phyloP scores from a whole-genome alignment of 75 land plant genomes.

The Sequoia sempervirens region DNA sequence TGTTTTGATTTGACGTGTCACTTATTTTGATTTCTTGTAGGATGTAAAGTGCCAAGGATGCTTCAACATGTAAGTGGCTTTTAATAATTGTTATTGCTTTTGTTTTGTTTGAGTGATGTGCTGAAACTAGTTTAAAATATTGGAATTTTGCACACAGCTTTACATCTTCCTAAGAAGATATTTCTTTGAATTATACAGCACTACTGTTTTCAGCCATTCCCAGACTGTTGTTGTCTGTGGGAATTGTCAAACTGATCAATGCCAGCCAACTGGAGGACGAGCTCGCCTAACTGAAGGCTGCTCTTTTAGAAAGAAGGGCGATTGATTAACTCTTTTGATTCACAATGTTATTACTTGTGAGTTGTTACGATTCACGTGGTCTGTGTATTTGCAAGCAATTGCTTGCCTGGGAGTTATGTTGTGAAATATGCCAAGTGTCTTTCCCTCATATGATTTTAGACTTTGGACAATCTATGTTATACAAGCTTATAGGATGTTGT shows the following conservation, averaged over 20 bases:
- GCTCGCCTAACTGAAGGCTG: conserved; percentile 81
- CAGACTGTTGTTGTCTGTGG: conserved; percentile 77
- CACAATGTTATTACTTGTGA: neutral
- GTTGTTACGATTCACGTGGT: neutral
- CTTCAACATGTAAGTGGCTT: conserved; percentile 37
- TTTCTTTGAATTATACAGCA: conserved; percentile 33
- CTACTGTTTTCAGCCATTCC: conserved; percentile 80
- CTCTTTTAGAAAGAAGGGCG: conserved; percentile 73
- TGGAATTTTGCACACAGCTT: conserved; percentile 3
- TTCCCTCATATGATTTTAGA: neutral
- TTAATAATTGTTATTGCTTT: neutral
- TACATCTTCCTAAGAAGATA: neutral
- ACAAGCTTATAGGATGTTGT: neutral
- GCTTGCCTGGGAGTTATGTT: neutral
- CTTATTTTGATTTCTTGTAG: conserved; percentile 6
- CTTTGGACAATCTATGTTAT: neutral
- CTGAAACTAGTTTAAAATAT: neutral
- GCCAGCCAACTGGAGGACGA: conserved; percentile 82
- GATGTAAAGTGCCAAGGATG: conserved; percentile 48
- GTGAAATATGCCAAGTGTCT: neutral
- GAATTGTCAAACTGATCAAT: conserved; percentile 61
- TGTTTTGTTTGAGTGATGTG: neutral
- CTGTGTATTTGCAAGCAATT: neutral
- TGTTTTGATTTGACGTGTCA: neutral
- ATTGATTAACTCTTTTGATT: conserved; percentile 17